phyloP scores from a whole-genome alignment of 306 rosid genomes.

The Gastrolobium bilobum region DNA sequence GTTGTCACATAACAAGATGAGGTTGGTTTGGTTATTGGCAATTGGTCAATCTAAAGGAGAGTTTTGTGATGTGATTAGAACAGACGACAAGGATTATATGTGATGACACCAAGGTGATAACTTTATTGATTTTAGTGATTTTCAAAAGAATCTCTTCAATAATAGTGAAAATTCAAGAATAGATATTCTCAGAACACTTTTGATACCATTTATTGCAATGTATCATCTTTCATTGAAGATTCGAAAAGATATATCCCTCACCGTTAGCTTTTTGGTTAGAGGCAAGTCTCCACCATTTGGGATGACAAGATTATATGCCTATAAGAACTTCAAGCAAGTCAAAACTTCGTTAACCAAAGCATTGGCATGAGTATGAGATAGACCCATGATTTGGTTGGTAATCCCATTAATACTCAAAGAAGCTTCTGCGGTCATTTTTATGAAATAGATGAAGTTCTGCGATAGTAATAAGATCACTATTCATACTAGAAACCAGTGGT shows the following conservation, averaged over 20 bases:
- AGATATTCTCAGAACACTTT: conserved; percentile 54
- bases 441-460: conserved; percentile 54
- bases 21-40: too few species aligned
- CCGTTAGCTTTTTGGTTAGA: conserved; percentile 43
- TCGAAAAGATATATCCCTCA: conserved; percentile 51
- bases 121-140: neutral
- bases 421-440: conserved; percentile 53
- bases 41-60: too few species aligned
- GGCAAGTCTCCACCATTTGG: conserved; percentile 43
- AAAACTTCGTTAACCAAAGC: conserved; percentile 55
- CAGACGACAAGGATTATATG: too few species aligned
- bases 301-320: neutral
- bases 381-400: conserved; percentile 8
- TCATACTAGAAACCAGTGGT: neutral
- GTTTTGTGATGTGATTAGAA: too few species aligned
- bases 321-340: conserved; percentile 52
- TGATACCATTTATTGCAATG: conserved; percentile 55
- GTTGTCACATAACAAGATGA: too few species aligned
- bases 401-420: conserved; percentile 53
- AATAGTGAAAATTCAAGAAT: conserved; percentile 60
- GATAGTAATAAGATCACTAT: conserved; percentile 40
- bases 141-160: conserved; percentile 46
- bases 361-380: conserved; percentile 27
- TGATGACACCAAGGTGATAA: too few species aligned
- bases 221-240: conserved; percentile 51